A percentile compares a stretch with the other conserved stretches of the same genome.
Evolutionary conservation across 768 basidiomycete species (phyloP).

Genomic region (Suillus clintonianus): DNA sequence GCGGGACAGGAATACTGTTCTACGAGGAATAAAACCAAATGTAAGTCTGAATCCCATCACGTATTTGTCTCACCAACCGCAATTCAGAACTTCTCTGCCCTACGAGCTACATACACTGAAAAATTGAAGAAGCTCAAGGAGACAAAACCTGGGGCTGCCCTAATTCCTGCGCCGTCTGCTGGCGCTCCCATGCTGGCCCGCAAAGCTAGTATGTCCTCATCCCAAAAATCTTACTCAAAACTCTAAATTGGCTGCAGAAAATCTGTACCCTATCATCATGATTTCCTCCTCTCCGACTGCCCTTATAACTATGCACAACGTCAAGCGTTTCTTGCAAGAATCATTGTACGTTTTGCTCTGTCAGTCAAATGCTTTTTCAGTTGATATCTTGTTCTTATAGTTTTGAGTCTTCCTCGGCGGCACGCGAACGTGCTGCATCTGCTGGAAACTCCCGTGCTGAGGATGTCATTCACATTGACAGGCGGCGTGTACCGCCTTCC

Average conservation of each 20-base stretch:
- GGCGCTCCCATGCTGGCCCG: constrained; percentile 49
- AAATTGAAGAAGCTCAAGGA: constrained; percentile 81
- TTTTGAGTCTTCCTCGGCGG: constrained; percentile 77
- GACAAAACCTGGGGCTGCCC: constrained; percentile 51
- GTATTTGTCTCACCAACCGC: neutral
- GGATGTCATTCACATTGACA: constrained; percentile 86
- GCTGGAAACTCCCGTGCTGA: constrained; percentile 78
- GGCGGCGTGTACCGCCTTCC: constrained; percentile 60
- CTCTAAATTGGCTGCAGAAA: constrained; percentile 41
- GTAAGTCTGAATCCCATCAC: constrained; percentile 44
- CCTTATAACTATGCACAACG: constrained; percentile 97
- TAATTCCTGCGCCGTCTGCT: constrained; percentile 40
- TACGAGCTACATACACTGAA: constrained; percentile 66
- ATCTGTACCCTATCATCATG: constrained; percentile 92
- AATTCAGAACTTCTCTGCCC: constrained; percentile 74
- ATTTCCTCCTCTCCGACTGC: constrained; percentile 93
- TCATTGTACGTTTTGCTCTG: constrained; percentile 53
- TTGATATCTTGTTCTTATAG: constrained; percentile 30
- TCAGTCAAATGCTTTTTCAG: neutral
- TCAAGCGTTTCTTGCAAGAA: constrained; percentile 91
- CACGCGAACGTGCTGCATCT: constrained; percentile 63
- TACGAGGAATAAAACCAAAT: constrained; percentile 82
- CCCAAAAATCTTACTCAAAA: neutral
- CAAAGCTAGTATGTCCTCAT: constrained; percentile 61
- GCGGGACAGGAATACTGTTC: constrained; percentile 77